These are phyloP conservation scores for Monosporascus cannonballus DNA, from an alignment of 2,329 filamentous ascomycete genomes.

Conservation along the genomic window DNA sequence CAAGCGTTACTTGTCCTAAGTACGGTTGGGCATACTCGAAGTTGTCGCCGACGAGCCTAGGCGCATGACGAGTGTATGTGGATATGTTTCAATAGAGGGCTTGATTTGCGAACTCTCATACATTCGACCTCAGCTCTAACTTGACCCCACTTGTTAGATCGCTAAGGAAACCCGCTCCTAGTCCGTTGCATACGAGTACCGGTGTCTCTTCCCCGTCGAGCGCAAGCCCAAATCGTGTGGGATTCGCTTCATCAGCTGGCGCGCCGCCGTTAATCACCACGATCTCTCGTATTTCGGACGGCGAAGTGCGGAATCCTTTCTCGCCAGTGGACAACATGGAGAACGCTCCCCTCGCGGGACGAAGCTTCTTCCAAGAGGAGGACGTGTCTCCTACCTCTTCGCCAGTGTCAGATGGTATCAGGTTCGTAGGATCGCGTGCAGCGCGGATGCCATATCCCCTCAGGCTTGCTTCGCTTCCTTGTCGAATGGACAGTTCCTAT, in stretches of 20 bases:
- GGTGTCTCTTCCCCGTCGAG: conserved; percentile 37
- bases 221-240: conserved; percentile 33
- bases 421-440: conserved; percentile 11
- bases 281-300: conserved; percentile 11
- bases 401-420: conserved; percentile 9
- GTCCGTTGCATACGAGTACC: conserved; percentile 40
- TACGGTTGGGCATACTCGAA: background rate
- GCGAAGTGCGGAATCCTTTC: conserved; percentile 4
- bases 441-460: background rate
- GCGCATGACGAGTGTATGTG: background rate
- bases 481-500: background rate
- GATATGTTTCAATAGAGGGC: background rate
- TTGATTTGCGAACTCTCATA: conserved; percentile 6
- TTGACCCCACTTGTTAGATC: conserved; percentile 31
- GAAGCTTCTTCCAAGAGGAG: conserved; percentile 6
- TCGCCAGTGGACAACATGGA: conserved; percentile 5
- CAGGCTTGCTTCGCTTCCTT: conserved; percentile 1
- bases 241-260: conserved; percentile 25
- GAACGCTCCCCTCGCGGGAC: conserved; percentile 4
- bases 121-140: conserved; percentile 25
- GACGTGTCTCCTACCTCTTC: conserved; percentile 18
- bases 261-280: conserved; percentile 19
- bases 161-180: conserved; percentile 40
- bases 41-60: background rate
- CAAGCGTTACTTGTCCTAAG: too few species aligned